Evolutionary conservation across 2,329 filamentous ascomycete species (phyloP), one percentile per base, ranked within the genome.

Genomic region (Alternaria consortialis): DNA sequence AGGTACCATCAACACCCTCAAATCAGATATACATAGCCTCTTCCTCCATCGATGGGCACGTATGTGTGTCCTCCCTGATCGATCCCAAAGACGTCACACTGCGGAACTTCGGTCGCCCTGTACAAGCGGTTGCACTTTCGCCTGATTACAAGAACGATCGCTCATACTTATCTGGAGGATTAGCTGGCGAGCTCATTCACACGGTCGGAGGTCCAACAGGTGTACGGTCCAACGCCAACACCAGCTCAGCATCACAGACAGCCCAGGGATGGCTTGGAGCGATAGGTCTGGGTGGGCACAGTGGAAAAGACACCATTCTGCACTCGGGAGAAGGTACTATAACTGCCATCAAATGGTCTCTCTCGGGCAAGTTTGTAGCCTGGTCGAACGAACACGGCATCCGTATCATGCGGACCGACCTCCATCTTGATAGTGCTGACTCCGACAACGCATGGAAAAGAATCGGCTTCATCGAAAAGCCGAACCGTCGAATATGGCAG

Each of bases 331-430:
- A 99, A 80, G 95, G 95, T 4, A 88, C 89, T 2, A 95, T 99
- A 65, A 94, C 88, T 75, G 91, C 90, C 4, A 95, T 99, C 74
- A 94, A 96, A 77, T 99, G 94, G 93, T 98, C 94, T 0, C 77
- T 94, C 40, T 94, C 93, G 0, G 94, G 95, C 1, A 95, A 91
- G 80, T 98, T 94, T 73, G 91, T 97, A 1, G 92, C 90, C 0
- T 99, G 95, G 95, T 86, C 97, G 40, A 99, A 98, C 73, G 95
- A 99, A 79, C 91, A 96, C 72, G 95, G 95, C 4, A 96, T 98
- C 76, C 97, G 97, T 77, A 95, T 99, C 62, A 98, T 98, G 94
- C 88, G 95, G 37, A 93, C 93, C 5, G 92, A 95, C 75, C 75
- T 96, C 20, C 88, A 94, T 68, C 84, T 97, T 5, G 92, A 96